Percentiles rank a stretch among this genome's conserved stretches.
Conservation (phyloP, 495 filamentous ascomycete genomes). For the Neurospora terricola region DNA sequence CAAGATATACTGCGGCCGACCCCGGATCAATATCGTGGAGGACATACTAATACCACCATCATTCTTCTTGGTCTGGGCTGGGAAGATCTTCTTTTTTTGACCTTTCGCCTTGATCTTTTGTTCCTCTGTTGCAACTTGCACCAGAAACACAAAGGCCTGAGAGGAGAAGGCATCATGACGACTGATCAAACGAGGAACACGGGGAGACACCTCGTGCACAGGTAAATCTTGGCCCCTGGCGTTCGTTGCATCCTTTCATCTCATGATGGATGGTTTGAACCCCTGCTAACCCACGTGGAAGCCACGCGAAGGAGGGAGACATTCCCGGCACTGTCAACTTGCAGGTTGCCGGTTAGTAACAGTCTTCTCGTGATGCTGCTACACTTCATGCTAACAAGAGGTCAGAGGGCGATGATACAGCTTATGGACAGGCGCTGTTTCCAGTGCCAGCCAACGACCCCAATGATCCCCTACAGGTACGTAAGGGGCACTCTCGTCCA, state of each 20-base stretch:
- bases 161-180: background rate
- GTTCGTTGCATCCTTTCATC: background rate
- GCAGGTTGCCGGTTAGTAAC: conserved; percentile 25
- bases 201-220: background rate
- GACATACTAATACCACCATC: background rate
- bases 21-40: background rate
- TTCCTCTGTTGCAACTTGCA: background rate
- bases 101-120: background rate
- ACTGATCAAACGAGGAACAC: background rate
- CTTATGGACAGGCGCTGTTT: conserved; percentile 51
- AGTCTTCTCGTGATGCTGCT: background rate
- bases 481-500: background rate
- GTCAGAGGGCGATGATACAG: conserved; percentile 51
- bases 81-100: background rate
- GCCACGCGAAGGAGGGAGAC: conserved; percentile 49
- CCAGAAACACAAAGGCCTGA: background rate
- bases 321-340: conserved; percentile 52
- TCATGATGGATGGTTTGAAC: background rate
- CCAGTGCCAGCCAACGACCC: conserved; percentile 54
- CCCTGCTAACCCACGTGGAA: conserved; percentile 11
- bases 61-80: background rate
- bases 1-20: background rate
- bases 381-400: background rate
- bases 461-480: conserved; percentile 51
- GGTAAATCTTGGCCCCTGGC: background rate